Base-by-base conservation (phyloP, 768 basidiomycete species). In the Cubamyces sp. region DNA sequence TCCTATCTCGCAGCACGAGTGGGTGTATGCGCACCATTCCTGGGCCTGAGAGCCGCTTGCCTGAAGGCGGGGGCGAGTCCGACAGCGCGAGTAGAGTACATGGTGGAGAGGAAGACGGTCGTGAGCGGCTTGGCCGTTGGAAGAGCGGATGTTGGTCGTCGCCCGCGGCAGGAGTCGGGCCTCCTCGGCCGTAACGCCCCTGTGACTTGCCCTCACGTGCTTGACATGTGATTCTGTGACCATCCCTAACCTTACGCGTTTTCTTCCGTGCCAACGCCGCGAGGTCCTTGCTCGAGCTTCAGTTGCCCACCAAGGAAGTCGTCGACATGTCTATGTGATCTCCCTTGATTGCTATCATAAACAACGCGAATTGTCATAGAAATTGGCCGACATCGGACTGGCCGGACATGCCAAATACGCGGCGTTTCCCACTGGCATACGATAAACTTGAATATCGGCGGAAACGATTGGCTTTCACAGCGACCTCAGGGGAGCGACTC, bases 21-120 rank as follows among this genome's bases (percentile, higher is more conserved):
- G 54, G 54, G 26, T 15, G 15, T 54, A 48, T 37, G 73, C 76
- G 40, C 47, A 73, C 77, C 68, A 51, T 70, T 47, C 41, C 65
- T 74, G 25, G 70, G 68, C 45, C 68, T 56, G 61, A 88, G 79
- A 0, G 78, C 77, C 19, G 79, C 76, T 62, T 78, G 81, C 70
- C 84, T 82, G 57, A 90, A 73, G 19, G 83, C 77, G 18, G 86
- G 75, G 23, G 83, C 80, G 47, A 90, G 74, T 59, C 88, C 87
- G 52, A 89, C 73, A 43, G 80, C 81, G 73, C 86, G 82, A 48
- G 73, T 60, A 62, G 76, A 76, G 73, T 77, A 77, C 75, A 77
- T 71, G 47, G 62, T 74, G 73, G 42, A 47, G 30, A 47, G 45
- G 42, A 39, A 40, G 37, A 43, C 48, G 30, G 43, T 15, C 40